Conservation (phyloP, 352 stramenopile species). For the Pythium phragmiticola region DNA sequence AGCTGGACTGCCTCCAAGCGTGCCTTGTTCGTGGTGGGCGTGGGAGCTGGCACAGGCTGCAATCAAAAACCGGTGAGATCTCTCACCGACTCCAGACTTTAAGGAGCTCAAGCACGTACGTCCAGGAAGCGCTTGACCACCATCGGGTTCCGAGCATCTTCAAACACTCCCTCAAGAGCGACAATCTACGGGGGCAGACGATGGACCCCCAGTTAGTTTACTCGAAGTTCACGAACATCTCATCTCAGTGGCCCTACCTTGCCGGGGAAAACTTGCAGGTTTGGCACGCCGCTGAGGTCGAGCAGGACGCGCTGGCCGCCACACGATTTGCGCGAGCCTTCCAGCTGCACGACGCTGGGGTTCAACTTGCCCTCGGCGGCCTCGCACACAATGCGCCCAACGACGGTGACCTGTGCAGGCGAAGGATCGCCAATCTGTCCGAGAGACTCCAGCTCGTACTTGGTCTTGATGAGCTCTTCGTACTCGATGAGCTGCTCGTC, state of each 20-base stretch:
- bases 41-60: conserved; percentile 62
- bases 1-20: conserved; percentile 51
- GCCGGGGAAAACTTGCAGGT: conserved; percentile 78
- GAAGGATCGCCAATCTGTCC: conserved; percentile 73
- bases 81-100: not conserved
- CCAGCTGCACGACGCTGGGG: conserved; percentile 74
- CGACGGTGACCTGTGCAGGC: conserved; percentile 69
- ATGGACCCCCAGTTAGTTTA: conserved; percentile 3
- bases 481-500: conserved; percentile 80
- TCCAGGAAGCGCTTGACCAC: conserved; percentile 78
- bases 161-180: conserved; percentile 71
- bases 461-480: conserved; percentile 66
- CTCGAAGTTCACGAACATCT: not conserved
- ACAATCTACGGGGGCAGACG: conserved; percentile 53
- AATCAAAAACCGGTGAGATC: not conserved
- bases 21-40: conserved; percentile 42
- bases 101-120: conserved; percentile 25
- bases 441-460: conserved; percentile 61
- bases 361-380: conserved; percentile 84
- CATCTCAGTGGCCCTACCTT: conserved; percentile 43
- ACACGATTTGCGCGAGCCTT: conserved; percentile 81
- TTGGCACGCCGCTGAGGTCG: conserved; percentile 64
- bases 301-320: conserved; percentile 78
- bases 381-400: conserved; percentile 83
- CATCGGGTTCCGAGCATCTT: conserved; percentile 69